A percentile compares a stretch with the other conserved stretches of the same genome.
phyloP scores from a whole-genome alignment of 495 filamentous ascomycete species.

The Penicillium chermesinum region DNA sequence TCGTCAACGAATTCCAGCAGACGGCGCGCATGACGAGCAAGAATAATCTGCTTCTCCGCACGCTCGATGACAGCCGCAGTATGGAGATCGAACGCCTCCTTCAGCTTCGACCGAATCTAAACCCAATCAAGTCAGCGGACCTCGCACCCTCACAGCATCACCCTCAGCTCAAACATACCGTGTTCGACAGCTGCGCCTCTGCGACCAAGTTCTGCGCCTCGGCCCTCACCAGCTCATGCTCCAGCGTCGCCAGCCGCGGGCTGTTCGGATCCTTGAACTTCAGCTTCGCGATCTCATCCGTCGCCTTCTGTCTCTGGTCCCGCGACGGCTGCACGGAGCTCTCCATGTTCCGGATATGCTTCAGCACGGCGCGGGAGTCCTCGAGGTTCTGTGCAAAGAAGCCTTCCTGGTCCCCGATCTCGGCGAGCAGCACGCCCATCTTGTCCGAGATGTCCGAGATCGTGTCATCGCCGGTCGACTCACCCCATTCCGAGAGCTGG shows the following conservation, averaged over 20 bases:
- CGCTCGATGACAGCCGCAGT: slow-evolving; percentile 86
- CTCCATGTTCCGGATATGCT: slow-evolving; percentile 90
- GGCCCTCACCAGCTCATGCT: slow-evolving; percentile 92
- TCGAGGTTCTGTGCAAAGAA: slow-evolving; percentile 79
- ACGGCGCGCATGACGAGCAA: slow-evolving; percentile 82
- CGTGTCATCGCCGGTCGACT: slow-evolving; percentile 77
- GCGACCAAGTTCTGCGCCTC: slow-evolving; percentile 95
- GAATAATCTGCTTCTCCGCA: slow-evolving; percentile 90
- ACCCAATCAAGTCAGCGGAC: slow-evolving; percentile 6
- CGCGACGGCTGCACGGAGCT: slow-evolving; percentile 85
- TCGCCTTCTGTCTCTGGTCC: slow-evolving; percentile 75
- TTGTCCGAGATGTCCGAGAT: slow-evolving; percentile 90
- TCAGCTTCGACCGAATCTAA: slow-evolving; percentile 86
- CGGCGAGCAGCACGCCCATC: slow-evolving; percentile 81
- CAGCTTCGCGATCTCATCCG: slow-evolving; percentile 83
- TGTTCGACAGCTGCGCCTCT: slow-evolving; percentile 92
- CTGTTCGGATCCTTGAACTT: slow-evolving; percentile 85
- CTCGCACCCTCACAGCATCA: neutral
- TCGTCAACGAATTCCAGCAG: slow-evolving; percentile 89
- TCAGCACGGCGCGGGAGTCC: slow-evolving; percentile 71
- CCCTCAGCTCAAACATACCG: slow-evolving; percentile 45
- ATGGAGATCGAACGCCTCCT: slow-evolving; percentile 85
- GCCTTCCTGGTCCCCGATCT: slow-evolving; percentile 91
- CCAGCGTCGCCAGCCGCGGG: slow-evolving; percentile 68
- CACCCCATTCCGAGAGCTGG: slow-evolving; percentile 96